A percentile compares a stretch with the other conserved stretches of the same genome.
Conservation (phyloP, 2,329 filamentous ascomycete genomes). For the Phialophora expanda region DNA sequence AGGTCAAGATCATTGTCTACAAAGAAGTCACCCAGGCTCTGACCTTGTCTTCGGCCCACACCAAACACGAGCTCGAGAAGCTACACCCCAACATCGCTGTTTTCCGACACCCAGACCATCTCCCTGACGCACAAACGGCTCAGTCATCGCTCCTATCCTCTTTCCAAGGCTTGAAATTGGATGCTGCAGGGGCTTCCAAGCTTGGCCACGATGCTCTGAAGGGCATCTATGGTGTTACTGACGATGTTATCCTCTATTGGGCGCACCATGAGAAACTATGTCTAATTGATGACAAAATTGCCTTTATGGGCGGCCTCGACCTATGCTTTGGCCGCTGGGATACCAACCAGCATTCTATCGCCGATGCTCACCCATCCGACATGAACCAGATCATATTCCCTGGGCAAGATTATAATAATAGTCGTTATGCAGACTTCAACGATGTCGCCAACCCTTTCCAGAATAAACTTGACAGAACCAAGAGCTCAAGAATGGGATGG, state of each 20-base stretch:
- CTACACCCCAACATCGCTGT: slow-evolving; percentile 85
- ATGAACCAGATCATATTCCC: slow-evolving; percentile 79
- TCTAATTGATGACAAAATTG: slow-evolving; percentile 75
- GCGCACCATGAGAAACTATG: slow-evolving; percentile 93
- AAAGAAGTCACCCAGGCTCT: slow-evolving; percentile 86
- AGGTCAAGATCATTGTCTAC: slow-evolving; percentile 86
- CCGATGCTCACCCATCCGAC: slow-evolving; percentile 80
- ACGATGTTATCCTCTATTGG: slow-evolving; percentile 86
- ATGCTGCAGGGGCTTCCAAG: slow-evolving; percentile 63
- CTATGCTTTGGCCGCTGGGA: slow-evolving; percentile 89
- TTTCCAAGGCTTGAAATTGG: slow-evolving; percentile 62
- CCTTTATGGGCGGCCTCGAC: slow-evolving; percentile 91
- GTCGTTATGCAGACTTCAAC: slow-evolving; percentile 77
- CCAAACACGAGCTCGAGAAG: slow-evolving; percentile 76
- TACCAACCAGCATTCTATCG: slow-evolving; percentile 82
- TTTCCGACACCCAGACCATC: slow-evolving; percentile 88
- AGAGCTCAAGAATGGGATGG: slow-evolving; percentile 89
- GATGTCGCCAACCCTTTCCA: slow-evolving; percentile 79
- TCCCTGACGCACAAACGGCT: slow-evolving; percentile 72
- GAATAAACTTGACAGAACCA: slow-evolving; percentile 82
- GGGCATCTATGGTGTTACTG: slow-evolving; percentile 78
- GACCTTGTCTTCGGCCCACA: slow-evolving; percentile 73
- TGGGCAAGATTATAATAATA: slow-evolving; percentile 93
- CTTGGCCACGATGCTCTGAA: slow-evolving; percentile 75
- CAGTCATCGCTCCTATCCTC: slow-evolving; percentile 62